Evolutionary conservation across 2,329 filamentous ascomycete genomes (phyloP), one percentile per base, ranked within the genome.

Genomic region (Neonectria faginata): DNA sequence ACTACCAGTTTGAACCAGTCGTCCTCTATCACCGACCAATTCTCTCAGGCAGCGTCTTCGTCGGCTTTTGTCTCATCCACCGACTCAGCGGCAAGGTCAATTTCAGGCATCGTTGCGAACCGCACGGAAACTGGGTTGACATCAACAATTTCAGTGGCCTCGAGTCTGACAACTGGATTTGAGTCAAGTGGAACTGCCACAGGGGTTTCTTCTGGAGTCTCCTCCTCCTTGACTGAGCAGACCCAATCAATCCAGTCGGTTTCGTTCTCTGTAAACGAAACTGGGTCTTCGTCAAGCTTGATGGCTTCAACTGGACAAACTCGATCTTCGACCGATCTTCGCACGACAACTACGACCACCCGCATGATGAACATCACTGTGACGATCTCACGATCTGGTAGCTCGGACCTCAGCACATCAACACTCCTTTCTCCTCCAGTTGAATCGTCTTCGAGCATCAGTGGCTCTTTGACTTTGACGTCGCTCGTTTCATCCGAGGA

Each of bases 401-500:
- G 11, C 11, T 16, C 33, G 5, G 33, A 20, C 4, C 14, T 18
- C 20, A 11, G 16, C 3, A 33, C 48, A 20, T 14, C 29, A 11
- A 18, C 47, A 18, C 27, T 2, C 2, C n/a, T 20, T 33, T 11
- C 29, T 10, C 3, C 18, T 50, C n/a, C 47, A 12, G 8, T 9
- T 18, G 39, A 45, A 10, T 62, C 64, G 3, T 25, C 56, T 48
- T 60, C 64, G 2, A 33, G 20, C 9, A 16, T 22, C 5, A 33
- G 29, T 11, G n/a, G 18, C 27, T 51, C 48, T 20, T 11, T 20
- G 48, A 33, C 48, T 12, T 33, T 14, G 11, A 33, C 48, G n/a
- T 45, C 53, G 42, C 25, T 55, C 55, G 7, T 31, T 18, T 65
- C 67, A 18, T 48, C 51, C 47, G 52, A 44, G 1, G n/a, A 55